These are phyloP conservation scores for Gnomoniopsis smithogilvyi DNA, from an alignment of 2,329 filamentous ascomycete genomes.

Conservation along the genomic window DNA sequence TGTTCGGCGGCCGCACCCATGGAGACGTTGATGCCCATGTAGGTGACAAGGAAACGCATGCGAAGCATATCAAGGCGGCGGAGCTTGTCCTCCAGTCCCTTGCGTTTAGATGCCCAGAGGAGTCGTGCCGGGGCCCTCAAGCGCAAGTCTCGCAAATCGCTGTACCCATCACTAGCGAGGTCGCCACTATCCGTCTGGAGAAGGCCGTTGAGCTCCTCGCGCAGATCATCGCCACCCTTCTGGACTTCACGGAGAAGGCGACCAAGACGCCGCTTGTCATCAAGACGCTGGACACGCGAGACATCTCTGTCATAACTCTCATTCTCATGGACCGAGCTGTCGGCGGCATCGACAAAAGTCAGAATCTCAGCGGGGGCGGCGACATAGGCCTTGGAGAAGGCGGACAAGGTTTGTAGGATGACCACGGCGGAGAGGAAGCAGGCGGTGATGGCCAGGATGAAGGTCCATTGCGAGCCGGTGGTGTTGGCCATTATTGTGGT, in stretches of 20 bases:
- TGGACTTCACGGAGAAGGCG: slow-evolving; percentile 61
- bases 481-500: slow-evolving; percentile 44
- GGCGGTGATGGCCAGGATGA: slow-evolving; percentile 56
- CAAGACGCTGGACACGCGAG: slow-evolving; percentile 52
- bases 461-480: slow-evolving; percentile 52
- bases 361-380: slow-evolving; percentile 56
- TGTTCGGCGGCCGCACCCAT: slow-evolving; percentile 31
- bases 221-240: slow-evolving; percentile 56
- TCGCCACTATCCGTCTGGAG: slow-evolving; percentile 43
- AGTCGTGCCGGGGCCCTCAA: slow-evolving; percentile 49
- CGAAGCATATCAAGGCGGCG: slow-evolving; percentile 58
- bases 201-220: slow-evolving; percentile 55
- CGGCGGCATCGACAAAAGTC: slow-evolving; percentile 57
- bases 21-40: slow-evolving; percentile 55
- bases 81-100: slow-evolving; percentile 53
- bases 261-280: slow-evolving; percentile 59
- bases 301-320: slow-evolving; percentile 62
- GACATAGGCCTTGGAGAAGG: slow-evolving; percentile 54
- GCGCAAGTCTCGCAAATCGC: slow-evolving; percentile 22
- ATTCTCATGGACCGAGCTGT: slow-evolving; percentile 62
- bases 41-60: slow-evolving; percentile 63
- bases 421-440: slow-evolving; percentile 54
- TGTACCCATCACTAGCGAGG: slow-evolving; percentile 20
- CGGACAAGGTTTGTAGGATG: slow-evolving; percentile 47
- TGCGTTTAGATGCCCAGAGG: slow-evolving; percentile 56